Conservation (phyloP, 202 grass and related monocot genomes). For the Elaeis oleifera region DNA sequence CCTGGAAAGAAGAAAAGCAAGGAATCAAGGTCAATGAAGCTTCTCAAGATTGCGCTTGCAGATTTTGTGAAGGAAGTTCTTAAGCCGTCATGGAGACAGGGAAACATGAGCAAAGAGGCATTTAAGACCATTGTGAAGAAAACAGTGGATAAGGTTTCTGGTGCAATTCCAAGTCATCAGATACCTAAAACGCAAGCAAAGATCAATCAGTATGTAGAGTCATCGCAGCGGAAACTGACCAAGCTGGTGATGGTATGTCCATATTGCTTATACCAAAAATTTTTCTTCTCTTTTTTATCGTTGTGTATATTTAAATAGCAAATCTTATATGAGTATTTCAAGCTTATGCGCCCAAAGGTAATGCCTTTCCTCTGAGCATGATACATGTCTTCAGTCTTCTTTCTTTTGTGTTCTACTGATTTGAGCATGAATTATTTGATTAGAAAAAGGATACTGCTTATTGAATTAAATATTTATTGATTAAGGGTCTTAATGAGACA, state of each 20-base stretch:
- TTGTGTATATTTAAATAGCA: too few species aligned
- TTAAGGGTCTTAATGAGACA: too few species aligned
- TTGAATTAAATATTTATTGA: too few species aligned
- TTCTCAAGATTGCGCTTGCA: constrained; percentile 84
- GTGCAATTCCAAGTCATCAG: constrained; percentile 61
- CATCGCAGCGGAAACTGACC: constrained; percentile 85
- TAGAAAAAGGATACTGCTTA: too few species aligned
- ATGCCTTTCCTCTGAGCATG: too few species aligned
- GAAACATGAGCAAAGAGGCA: constrained; percentile 97
- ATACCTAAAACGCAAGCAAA: constrained; percentile 81
- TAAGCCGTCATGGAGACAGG: constrained; percentile 92
- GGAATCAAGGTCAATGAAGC: constrained; percentile 85
- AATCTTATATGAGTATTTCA: too few species aligned
- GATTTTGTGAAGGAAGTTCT: constrained; percentile 96
- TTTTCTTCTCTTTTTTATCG: constrained; percentile 6
- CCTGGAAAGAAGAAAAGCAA: constrained; percentile 54
- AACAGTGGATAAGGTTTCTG: constrained; percentile 95
- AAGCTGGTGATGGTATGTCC: constrained; percentile 95
- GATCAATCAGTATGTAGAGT: constrained; percentile 84
- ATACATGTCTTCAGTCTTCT: too few species aligned
- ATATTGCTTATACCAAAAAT: constrained; percentile 9
- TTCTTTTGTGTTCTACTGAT: too few species aligned
- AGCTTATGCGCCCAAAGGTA: too few species aligned
- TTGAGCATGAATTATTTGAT: too few species aligned
- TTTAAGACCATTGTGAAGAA: constrained; percentile 97